A percentile compares a stretch with the other conserved stretches of the same genome.
phyloP scores from a whole-genome alignment of 257 asterid genomes.

The Echites panduratus region DNA sequence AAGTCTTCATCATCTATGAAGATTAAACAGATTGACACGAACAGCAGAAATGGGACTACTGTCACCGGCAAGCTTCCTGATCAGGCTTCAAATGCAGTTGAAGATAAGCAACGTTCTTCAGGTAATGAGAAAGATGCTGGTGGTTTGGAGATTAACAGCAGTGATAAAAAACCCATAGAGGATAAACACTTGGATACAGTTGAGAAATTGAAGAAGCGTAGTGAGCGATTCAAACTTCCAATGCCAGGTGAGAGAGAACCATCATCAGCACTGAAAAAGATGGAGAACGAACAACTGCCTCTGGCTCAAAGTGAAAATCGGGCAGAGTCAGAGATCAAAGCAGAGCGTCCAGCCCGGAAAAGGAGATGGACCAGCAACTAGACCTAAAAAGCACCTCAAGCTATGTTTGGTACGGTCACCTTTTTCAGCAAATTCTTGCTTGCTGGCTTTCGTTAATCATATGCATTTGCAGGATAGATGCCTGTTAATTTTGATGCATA shows the following conservation, averaged over 20 bases:
- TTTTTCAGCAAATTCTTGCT: constrained; percentile 8
- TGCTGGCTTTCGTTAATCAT: neutral
- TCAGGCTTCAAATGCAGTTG: constrained; percentile 37
- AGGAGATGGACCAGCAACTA: constrained; percentile 91
- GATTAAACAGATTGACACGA: constrained; percentile 31
- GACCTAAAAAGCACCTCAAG: neutral
- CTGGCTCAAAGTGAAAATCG: constrained; percentile 42
- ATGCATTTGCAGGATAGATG: neutral
- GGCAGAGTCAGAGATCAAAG: constrained; percentile 59
- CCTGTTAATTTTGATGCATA: neutral
- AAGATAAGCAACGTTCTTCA: constrained; percentile 41
- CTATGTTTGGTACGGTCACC: neutral
- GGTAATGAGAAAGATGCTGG: constrained; percentile 37
- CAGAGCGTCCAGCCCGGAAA: constrained; percentile 90
- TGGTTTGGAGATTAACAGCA: constrained; percentile 31
- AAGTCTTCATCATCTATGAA: constrained; percentile 37
- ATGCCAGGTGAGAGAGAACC: constrained; percentile 81
- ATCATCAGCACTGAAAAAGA: constrained; percentile 33
- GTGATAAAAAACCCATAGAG: constrained; percentile 37
- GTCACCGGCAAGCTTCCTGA: constrained; percentile 25
- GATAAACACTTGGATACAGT: constrained; percentile 88
- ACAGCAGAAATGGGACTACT: constrained; percentile 25
- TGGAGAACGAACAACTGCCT: constrained; percentile 50
- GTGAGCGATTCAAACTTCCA: constrained; percentile 96
- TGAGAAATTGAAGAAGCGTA: constrained; percentile 82